phyloP scores from a whole-genome alignment of 164 flowering plant species.

The Vitis amurensis region DNA sequence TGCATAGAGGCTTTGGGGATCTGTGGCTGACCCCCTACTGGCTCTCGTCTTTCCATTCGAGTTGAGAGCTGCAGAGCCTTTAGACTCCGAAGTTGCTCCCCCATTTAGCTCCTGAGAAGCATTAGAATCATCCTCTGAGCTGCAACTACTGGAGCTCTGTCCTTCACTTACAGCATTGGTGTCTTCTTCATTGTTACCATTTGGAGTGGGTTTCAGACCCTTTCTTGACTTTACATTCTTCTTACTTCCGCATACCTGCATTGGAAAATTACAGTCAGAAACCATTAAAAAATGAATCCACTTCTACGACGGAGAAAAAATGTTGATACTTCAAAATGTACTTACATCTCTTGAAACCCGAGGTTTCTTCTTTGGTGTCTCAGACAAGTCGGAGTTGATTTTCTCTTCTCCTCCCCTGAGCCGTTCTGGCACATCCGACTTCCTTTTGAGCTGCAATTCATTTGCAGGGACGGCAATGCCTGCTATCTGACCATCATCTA shows the following conservation, averaged over 20 bases:
- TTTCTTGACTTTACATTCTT: constrained; percentile 24
- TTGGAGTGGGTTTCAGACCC: constrained; percentile 19
- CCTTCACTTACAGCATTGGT: constrained; percentile 17
- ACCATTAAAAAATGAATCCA: background rate
- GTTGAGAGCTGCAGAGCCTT: constrained; percentile 23
- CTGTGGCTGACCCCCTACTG: constrained; percentile 74
- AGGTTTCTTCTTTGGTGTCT: constrained; percentile 36
- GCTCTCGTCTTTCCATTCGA: constrained; percentile 64
- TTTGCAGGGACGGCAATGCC: constrained; percentile 1
- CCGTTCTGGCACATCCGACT: constrained; percentile 9
- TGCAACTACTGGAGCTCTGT: constrained; percentile 32
- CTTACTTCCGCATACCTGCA: constrained; percentile 25
- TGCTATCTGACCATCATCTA: constrained; percentile 2
- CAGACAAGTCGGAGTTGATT: background rate
- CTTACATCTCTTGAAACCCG: constrained; percentile 42
- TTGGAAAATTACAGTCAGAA: constrained; percentile 1
- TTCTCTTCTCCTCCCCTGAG: background rate
- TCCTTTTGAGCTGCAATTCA: constrained; percentile 33
- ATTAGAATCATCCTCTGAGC: constrained; percentile 48
- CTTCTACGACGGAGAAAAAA: background rate
- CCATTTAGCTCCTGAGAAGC: constrained; percentile 43
- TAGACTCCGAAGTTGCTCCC: constrained; percentile 29
- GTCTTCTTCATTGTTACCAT: constrained; percentile 21
- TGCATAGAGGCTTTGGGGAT: constrained; percentile 98
- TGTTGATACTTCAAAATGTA: background rate